Base-by-base conservation (phyloP, 139 green algal species). In the Chlamydomonas urium region DNA sequence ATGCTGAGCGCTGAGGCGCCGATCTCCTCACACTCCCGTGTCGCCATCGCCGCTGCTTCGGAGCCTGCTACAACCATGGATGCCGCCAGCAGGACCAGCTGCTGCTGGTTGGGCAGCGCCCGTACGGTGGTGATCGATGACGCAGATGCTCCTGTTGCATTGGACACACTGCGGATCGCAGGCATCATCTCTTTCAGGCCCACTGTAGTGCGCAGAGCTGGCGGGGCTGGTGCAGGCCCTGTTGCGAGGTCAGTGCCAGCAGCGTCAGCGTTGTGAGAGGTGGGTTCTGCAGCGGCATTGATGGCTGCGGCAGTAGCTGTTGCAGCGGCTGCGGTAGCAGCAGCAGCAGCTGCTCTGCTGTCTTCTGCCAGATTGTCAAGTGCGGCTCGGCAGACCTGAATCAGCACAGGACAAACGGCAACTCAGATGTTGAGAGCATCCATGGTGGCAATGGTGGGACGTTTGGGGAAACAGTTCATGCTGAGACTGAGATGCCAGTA, bases 101-200 rank as follows among this genome's bases (percentile, higher is more conserved):
- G 75, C 69, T 80, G 75, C 48, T 75, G 75, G 23, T 66, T 67
- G 17, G 75, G 75, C 60, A 80, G 69, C 34, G 66, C 74, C 34
- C 47, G 38, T 17, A 67, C 60, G 10, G 60, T 67, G 10, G 60
- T 8, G 34, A 79, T 71, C 45, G 72, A 60, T 29, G 47, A 47
- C 17, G 63, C 35, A 42, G 68, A 31, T 3, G 61, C 72, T 19
- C 38, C 3, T 17, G 58, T 34, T n/a, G 66, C 59, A 31, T 37
- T 66, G 57, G 35, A 65, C 24, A 34, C 19, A 19, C 47, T 35
- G 37, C 71, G 66, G 38, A 79, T 50, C 2, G 74, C 74, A 3
- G 42, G 23, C 28, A 75, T 57, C 74, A 75, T 66, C 34, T 75
- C 66, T n/a, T n/a, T n/a, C n/a, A n/a, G n/a, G n/a, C n/a, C n/a